Evolutionary conservation across 1,139 yeast genomes (phyloP).

Genomic region (Cylindricascospora bacillispora): DNA sequence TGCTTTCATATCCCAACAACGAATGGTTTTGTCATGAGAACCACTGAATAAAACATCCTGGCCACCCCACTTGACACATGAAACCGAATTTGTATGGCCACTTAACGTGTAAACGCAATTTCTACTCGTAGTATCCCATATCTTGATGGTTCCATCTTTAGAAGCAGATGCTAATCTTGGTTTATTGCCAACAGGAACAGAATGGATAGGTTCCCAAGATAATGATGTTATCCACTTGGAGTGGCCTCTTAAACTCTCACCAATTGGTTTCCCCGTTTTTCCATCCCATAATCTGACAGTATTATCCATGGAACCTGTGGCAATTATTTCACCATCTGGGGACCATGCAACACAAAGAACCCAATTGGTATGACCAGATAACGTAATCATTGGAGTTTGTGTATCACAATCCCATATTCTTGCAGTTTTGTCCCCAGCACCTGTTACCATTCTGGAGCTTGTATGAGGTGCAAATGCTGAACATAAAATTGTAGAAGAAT

Average conservation of each 20-base stretch:
- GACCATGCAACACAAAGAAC: slow-evolving; percentile 89
- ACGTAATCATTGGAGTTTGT: slow-evolving; percentile 73
- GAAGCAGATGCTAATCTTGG: slow-evolving; percentile 82
- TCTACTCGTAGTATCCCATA: slow-evolving; percentile 82
- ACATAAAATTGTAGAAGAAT: slow-evolving; percentile 83
- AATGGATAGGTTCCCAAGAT: slow-evolving; percentile 90
- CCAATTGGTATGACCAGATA: slow-evolving; percentile 86
- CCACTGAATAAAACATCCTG: slow-evolving; percentile 74
- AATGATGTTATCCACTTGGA: slow-evolving; percentile 80
- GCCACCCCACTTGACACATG: slow-evolving; percentile 97
- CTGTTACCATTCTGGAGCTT: slow-evolving; percentile 79
- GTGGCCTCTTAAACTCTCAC: slow-evolving; percentile 70
- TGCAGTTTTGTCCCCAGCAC: slow-evolving; percentile 97
- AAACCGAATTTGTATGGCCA: slow-evolving; percentile 82
- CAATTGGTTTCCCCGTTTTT: slow-evolving; percentile 58
- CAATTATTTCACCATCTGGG: slow-evolving; percentile 82
- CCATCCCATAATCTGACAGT: slow-evolving; percentile 85
- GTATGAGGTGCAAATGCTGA: slow-evolving; percentile 91
- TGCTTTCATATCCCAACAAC: slow-evolving; percentile 76
- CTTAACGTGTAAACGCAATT: slow-evolving; percentile 58
- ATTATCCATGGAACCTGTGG: slow-evolving; percentile 94
- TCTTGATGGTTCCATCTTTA: slow-evolving; percentile 78
- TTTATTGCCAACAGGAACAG: slow-evolving; percentile 47
- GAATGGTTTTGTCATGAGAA: slow-evolving; percentile 89
- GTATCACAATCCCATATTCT: slow-evolving; percentile 96